Percentiles rank a stretch among this genome's conserved stretches.
Conservation (phyloP, 768 basidiomycete species). For the Xerocomellus dryophilus region DNA sequence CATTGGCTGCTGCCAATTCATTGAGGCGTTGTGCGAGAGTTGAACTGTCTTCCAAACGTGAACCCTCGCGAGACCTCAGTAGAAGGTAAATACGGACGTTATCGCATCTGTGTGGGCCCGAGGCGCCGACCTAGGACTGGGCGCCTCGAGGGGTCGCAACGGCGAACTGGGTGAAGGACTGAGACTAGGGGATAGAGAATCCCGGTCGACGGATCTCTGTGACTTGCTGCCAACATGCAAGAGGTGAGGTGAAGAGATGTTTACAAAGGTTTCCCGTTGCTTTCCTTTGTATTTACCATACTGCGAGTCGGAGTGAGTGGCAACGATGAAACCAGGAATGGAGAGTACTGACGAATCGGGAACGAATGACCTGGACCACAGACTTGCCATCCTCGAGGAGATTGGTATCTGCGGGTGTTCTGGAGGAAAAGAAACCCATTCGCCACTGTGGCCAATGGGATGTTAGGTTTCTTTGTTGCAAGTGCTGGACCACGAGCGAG, state of each 20-base stretch:
- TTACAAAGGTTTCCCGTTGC: conserved; percentile 43
- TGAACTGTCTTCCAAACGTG: conserved; percentile 41
- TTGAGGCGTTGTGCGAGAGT: conserved; percentile 79
- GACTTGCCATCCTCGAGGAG: conserved; percentile 39
- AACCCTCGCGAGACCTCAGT: conserved; percentile 8
- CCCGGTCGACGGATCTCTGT: conserved; percentile 20
- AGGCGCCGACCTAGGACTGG: conserved; percentile 21
- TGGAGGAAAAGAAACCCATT: conserved; percentile 36
- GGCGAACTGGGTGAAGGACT: conserved; percentile 21
- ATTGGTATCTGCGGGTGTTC: conserved; percentile 14
- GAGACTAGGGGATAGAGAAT: conserved; percentile 12
- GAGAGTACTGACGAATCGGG: conserved; percentile 51
- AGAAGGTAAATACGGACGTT: conserved; percentile 44
- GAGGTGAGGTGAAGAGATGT: conserved; percentile 34
- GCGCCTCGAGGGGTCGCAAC: conserved; percentile 22
- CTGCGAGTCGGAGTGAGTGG: conserved; percentile 30
- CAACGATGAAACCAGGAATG: conserved; percentile 12
- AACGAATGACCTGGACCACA: conserved; percentile 56
- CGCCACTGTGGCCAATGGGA: conserved; percentile 1
- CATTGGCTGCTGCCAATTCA: conserved; percentile 76
- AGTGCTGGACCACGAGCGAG: neutral
- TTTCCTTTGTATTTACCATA: conserved; percentile 60
- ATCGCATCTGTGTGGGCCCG: conserved; percentile 45
- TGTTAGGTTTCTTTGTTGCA: neutral
- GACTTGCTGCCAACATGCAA: conserved; percentile 20